Base-by-base conservation (phyloP, 805 yeast genomes). In the Grigorovia humatica region DNA sequence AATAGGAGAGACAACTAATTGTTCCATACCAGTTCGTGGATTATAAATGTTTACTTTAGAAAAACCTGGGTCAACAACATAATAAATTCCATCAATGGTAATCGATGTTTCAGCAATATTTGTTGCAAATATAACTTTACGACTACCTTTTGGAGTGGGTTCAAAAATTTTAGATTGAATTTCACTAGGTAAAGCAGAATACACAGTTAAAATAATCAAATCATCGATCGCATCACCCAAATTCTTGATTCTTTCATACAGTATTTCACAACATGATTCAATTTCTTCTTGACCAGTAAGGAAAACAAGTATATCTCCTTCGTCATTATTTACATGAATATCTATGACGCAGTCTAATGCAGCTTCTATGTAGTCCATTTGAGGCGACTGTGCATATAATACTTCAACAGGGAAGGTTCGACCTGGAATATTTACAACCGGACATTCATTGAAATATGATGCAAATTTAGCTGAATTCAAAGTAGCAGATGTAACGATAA, bases 31-130 rank as follows among this genome's bases (percentile, higher is more conserved):
- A 15, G 88, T 70, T 58, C 85, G 80, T 1, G 96, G 82, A 63
- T 89, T 93, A 69, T 85, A 91, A 1, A 88, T 87, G 60, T 88
- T 90, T 47, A 90, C 79, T 67, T 93, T 93, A 15, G 90, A 91
- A 67, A 85, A 89, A 0, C 99, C 99, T 0, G 97, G 95, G 63
- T 93, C 99, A 27, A 93, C 79, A 35, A 93, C 99, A 63, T 82
- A 93, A 56, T 76, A 83, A 40, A 93, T 85, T 12, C 96, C 96
- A 66, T 91, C 96, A 54, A 93, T 90, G 2, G 99, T 93, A 60
- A 93, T 81, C 9, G 98, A 91, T 0, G 99, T 93, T 68, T 91
- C 99, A 0, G 98, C 99, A 58, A 91, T 93, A 61, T 91, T 91
- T 1, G 99, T 93, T 0, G 99, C 98, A 51, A 93, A 72, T 9